These are phyloP conservation scores for Penicillium sp. DNA, from an alignment of 2,329 filamentous ascomycete species.

Conservation along the genomic window DNA sequence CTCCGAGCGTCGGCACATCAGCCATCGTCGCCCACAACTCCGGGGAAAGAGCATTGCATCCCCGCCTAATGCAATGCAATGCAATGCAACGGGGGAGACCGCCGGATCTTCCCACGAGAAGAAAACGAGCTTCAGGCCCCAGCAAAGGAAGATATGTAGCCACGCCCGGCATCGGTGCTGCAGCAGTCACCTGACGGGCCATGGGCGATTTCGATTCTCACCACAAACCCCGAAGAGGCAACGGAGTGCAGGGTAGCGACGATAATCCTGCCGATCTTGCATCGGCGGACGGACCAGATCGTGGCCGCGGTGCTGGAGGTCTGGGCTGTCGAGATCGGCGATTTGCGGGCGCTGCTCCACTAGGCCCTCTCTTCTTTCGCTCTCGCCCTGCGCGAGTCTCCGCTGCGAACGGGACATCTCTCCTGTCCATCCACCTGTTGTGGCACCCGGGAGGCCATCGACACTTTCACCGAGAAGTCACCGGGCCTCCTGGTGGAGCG, in stretches of 20 bases:
- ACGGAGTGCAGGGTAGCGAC: neutral
- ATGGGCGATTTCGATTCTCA: neutral
- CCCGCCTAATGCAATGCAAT: slow-evolving; percentile 24
- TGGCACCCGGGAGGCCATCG: slow-evolving; percentile 5
- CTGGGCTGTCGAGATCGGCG: slow-evolving; percentile 23
- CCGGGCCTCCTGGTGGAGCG: slow-evolving; percentile 1
- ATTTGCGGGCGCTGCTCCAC: slow-evolving; percentile 24
- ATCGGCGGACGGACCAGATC: slow-evolving; percentile 27
- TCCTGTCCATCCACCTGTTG: slow-evolving; percentile 9
- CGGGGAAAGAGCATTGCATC: slow-evolving; percentile 18
- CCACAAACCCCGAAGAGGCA: neutral
- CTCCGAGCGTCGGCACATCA: too few species aligned
- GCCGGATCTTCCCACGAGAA: slow-evolving; percentile 23
- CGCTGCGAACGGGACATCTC: too few species aligned
- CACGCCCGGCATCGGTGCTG: slow-evolving; percentile 14
- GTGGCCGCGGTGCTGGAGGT: slow-evolving; percentile 17
- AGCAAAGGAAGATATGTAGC: too few species aligned
- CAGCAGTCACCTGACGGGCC: slow-evolving; percentile 22
- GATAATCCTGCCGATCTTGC: slow-evolving; percentile 19
- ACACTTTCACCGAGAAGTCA: slow-evolving; percentile 6
- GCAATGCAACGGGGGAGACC: slow-evolving; percentile 25
- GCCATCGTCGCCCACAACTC: too few species aligned
- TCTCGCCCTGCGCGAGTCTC: slow-evolving; percentile 15
- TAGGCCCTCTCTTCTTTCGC: too few species aligned
- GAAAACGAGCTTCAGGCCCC: slow-evolving; percentile 1